Evolutionary conservation across 2,329 filamentous ascomycete species (phyloP).

Genomic region (Diplodia corticola): DNA sequence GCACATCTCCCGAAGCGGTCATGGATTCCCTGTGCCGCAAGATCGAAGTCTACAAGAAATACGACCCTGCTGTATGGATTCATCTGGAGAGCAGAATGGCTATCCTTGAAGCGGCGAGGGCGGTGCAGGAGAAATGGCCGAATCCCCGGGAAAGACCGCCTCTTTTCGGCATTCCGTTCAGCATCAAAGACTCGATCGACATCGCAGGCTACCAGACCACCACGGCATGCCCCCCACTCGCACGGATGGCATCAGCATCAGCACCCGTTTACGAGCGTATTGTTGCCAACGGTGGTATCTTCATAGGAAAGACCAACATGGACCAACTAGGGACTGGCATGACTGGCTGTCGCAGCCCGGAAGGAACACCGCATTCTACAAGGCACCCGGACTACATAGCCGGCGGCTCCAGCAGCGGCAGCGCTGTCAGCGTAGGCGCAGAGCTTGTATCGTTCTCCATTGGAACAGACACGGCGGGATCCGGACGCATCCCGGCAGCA

Average conservation of each 20-base stretch:
- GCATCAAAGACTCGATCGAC: conserved; percentile 59
- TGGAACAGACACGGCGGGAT: conserved; percentile 58
- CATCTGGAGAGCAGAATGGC: conserved; percentile 44
- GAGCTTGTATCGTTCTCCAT: conserved; percentile 57
- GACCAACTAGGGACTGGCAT: conserved; percentile 65
- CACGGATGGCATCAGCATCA: conserved; percentile 51
- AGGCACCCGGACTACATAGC: conserved; percentile 53
- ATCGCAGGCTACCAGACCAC: conserved; percentile 54
- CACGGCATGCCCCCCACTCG: conserved; percentile 52
- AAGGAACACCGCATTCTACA: conserved; percentile 57
- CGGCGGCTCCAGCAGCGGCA: conserved; percentile 60
- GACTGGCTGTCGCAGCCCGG: conserved; percentile 59
- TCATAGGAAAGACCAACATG: conserved; percentile 62
- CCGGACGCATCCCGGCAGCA: conserved; percentile 51
- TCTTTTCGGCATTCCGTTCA: conserved; percentile 59
- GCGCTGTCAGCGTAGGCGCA: conserved; percentile 55
- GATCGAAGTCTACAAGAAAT: conserved; percentile 50
- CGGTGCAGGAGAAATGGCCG: conserved; percentile 44
- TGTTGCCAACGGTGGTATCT: conserved; percentile 54
- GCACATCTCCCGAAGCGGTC: conserved; percentile 47
- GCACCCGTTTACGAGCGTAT: conserved; percentile 54
- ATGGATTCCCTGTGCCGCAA: conserved; percentile 48
- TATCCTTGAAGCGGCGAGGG: conserved; percentile 43
- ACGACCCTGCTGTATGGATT: conserved; percentile 56
- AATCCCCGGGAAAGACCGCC: conserved; percentile 46